phyloP scores from a whole-genome alignment of 495 filamentous ascomycete species.

The Hypomontagnella monticulosa region DNA sequence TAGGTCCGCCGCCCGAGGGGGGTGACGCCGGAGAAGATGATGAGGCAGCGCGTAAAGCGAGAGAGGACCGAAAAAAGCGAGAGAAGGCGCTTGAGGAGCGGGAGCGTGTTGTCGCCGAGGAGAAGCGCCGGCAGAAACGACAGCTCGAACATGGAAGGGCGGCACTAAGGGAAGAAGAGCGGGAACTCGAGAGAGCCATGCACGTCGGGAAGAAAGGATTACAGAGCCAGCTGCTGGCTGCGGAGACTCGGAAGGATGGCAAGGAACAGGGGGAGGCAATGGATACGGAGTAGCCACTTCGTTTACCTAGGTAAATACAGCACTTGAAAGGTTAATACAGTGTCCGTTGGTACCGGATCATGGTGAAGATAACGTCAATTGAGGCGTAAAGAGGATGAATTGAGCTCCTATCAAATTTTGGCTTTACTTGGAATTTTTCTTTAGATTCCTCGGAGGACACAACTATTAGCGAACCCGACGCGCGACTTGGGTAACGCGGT shows the following conservation, averaged over 20 bases:
- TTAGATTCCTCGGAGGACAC: too few relatives aligned
- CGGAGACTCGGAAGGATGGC: slow-evolving; percentile 18
- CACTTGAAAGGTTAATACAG: too few relatives aligned
- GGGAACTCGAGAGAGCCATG: slow-evolving; percentile 83
- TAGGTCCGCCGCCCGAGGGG: slow-evolving; percentile 72
- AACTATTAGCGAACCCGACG: too few relatives aligned
- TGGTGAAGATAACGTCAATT: too few relatives aligned
- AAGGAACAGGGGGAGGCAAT: too few relatives aligned
- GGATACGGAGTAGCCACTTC: slow-evolving; percentile 5
- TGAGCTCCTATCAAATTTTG: too few relatives aligned
- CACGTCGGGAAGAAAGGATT: slow-evolving; percentile 76
- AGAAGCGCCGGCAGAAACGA: slow-evolving; percentile 73
- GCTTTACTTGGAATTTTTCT: too few relatives aligned
- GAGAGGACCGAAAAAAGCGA: slow-evolving; percentile 70
- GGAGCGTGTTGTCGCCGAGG: slow-evolving; percentile 75
- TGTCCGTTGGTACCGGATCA: too few relatives aligned
- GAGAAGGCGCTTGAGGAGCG: slow-evolving; percentile 81
- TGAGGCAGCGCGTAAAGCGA: slow-evolving; percentile 68
- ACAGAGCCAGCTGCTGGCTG: slow-evolving; percentile 66
- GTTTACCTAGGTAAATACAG: too few relatives aligned
- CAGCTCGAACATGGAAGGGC: slow-evolving; percentile 73
- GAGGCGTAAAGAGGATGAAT: too few relatives aligned
- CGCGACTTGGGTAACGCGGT: too few relatives aligned
- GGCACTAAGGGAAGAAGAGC: slow-evolving; percentile 76
- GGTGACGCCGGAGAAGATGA: slow-evolving; percentile 61